Conservation (phyloP, 352 stramenopile species). For the Globisporangium yorkense region DNA sequence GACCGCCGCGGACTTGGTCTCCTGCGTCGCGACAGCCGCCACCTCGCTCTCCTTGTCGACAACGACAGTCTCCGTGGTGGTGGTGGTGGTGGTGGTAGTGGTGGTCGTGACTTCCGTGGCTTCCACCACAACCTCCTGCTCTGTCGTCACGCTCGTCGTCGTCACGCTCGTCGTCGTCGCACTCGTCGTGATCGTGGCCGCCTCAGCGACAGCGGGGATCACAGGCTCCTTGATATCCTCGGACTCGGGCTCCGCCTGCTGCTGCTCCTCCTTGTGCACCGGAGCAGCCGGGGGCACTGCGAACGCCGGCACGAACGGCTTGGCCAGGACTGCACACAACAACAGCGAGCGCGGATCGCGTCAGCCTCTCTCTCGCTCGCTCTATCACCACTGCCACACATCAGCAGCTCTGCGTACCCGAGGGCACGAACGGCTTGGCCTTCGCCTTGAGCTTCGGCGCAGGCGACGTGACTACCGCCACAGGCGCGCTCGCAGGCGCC, state of each 20-base stretch:
- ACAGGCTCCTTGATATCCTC: conserved; percentile 17
- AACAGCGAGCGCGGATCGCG: background rate
- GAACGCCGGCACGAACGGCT: conserved; percentile 13
- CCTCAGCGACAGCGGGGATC: background rate
- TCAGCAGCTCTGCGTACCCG: conserved; percentile 5
- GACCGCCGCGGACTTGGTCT: conserved; percentile 13
- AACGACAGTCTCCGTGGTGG: background rate
- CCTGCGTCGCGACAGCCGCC: conserved; percentile 1
- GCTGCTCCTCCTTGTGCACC: background rate
- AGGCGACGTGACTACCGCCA: conserved; percentile 12
- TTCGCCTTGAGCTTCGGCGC: conserved; percentile 19
- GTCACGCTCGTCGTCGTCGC: conserved; percentile 1
- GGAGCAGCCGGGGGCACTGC: background rate
- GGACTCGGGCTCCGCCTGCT: conserved; percentile 7
- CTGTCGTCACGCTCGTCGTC: conserved; percentile 4
- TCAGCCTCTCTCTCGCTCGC: background rate
- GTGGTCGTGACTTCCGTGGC: background rate
- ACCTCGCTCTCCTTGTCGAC: background rate
- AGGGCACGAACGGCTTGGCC: conserved; percentile 17
- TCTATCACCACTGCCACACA: background rate
- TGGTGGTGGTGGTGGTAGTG: background rate
- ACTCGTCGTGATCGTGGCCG: background rate
- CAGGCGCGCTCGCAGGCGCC: conserved; percentile 21
- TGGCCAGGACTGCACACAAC: conserved; percentile 8
- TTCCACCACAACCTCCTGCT: conserved; percentile 1